These are phyloP conservation scores for Penicillium salamii DNA, from an alignment of 495 filamentous ascomycete species.

Conservation along the genomic window DNA sequence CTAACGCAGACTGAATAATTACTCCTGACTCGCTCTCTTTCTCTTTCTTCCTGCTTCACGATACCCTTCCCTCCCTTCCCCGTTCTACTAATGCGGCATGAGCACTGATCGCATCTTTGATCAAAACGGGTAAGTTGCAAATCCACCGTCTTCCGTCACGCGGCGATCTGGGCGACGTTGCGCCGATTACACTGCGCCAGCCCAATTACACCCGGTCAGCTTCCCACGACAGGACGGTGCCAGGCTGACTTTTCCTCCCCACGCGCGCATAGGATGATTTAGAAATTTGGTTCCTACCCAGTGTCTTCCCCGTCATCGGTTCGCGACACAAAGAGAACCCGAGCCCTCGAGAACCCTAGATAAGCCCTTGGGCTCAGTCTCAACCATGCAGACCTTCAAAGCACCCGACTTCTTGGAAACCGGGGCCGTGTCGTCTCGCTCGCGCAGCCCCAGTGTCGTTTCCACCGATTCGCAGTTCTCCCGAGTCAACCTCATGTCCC, in stretches of 20 bases:
- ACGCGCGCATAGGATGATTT: conserved; percentile 31
- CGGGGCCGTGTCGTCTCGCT: conserved; percentile 35
- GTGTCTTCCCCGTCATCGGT: conserved; percentile 20
- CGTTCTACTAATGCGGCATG: conserved; percentile 2
- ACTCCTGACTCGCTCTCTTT: conserved; percentile 13
- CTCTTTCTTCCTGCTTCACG: neutral
- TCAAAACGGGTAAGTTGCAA: conserved; percentile 20
- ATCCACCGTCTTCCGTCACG: conserved; percentile 3
- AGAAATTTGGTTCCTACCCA: conserved; percentile 26
- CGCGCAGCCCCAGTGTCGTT: conserved; percentile 40
- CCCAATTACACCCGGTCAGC: conserved; percentile 11
- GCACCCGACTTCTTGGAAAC: conserved; percentile 35
- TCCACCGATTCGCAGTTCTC: conserved; percentile 44
- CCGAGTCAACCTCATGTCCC: conserved; percentile 51
- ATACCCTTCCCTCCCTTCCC: conserved; percentile 4
- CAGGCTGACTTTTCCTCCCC: conserved; percentile 21
- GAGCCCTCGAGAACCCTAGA: conserved; percentile 1
- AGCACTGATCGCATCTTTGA: conserved; percentile 5
- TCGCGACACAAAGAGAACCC: conserved; percentile 6
- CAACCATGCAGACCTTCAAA: conserved; percentile 35
- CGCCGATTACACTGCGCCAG: neutral
- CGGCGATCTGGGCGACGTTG: conserved; percentile 6
- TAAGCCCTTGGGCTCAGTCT: conserved; percentile 2
- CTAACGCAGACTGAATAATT: conserved; percentile 6
- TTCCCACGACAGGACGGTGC: conserved; percentile 8